Evolutionary conservation across 2,329 filamentous ascomycete species (phyloP).

Genomic region (Colletotrichum sidae): DNA sequence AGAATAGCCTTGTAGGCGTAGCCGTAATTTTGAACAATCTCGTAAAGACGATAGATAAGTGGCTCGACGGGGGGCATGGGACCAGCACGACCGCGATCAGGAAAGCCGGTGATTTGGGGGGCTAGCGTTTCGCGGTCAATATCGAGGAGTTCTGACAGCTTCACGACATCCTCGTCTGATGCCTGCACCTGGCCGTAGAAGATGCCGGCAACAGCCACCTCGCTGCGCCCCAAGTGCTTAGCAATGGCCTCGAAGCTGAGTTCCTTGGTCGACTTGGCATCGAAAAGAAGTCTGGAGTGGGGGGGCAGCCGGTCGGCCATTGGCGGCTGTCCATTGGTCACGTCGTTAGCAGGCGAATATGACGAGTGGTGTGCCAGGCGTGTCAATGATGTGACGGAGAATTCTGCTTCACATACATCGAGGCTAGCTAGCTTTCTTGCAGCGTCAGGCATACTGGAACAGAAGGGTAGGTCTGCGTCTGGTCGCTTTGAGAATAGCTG

Average conservation of each 20-base stretch:
- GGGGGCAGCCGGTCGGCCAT: conserved; percentile 76
- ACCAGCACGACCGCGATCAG: conserved; percentile 81
- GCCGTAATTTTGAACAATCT: conserved; percentile 97
- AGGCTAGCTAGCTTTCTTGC: conserved; percentile 43
- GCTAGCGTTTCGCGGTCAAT: conserved; percentile 68
- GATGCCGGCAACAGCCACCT: conserved; percentile 86
- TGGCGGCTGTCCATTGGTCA: conserved; percentile 61
- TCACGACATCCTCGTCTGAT: conserved; percentile 73
- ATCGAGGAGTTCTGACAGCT: conserved; percentile 73
- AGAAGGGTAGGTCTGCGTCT: no score
- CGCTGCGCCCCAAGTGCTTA: conserved; percentile 77
- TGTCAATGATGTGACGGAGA: neutral
- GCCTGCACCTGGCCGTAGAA: conserved; percentile 91
- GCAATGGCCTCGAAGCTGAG: conserved; percentile 86
- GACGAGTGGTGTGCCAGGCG: no score
- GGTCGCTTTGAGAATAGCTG: no score
- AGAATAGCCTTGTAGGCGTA: conserved; percentile 95
- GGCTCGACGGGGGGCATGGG: conserved; percentile 90
- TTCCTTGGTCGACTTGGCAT: conserved; percentile 80
- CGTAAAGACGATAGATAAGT: conserved; percentile 89
- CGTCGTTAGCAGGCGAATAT: conserved; percentile 34
- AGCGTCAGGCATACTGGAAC: conserved; percentile 1
- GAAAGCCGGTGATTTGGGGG: conserved; percentile 75
- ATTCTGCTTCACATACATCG: conserved; percentile 48
- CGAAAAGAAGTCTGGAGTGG: conserved; percentile 80